Percentiles rank a stretch among this genome's conserved stretches.
These are phyloP conservation scores for Apiotrichum siamense DNA, from an alignment of 1,284 basidiomycete species.

Conservation along the genomic window DNA sequence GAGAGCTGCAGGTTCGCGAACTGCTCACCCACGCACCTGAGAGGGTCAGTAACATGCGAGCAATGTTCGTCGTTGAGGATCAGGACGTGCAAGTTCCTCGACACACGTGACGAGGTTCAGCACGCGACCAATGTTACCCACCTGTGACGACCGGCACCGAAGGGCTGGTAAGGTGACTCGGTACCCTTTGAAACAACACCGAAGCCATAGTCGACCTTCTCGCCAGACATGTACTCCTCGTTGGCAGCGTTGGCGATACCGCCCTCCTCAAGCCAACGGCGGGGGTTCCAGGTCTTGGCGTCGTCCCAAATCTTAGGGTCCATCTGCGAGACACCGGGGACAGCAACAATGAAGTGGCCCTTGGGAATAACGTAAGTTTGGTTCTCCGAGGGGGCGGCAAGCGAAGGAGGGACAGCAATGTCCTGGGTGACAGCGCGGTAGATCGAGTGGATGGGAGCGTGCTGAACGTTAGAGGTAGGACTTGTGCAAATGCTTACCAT, in stretches of 20 bases:
- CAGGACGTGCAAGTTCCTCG: no score
- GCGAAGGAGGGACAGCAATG: slow-evolving; percentile 72
- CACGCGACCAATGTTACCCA: neutral
- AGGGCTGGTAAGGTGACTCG: slow-evolving; percentile 86
- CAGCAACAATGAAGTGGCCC: slow-evolving; percentile 86
- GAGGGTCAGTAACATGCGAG: slow-evolving; percentile 49
- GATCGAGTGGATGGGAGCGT: slow-evolving; percentile 78
- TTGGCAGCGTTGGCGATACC: slow-evolving; percentile 70
- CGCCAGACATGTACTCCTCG: slow-evolving; percentile 63
- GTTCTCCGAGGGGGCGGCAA: slow-evolving; percentile 68
- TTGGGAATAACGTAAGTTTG: slow-evolving; percentile 76
- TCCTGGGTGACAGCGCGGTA: slow-evolving; percentile 80
- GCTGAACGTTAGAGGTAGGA: slow-evolving; percentile 41
- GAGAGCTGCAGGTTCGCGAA: slow-evolving; percentile 91
- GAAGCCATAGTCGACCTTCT: slow-evolving; percentile 94
- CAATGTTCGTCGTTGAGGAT: no score
- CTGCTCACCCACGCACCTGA: slow-evolving; percentile 54
- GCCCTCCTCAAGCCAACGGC: slow-evolving; percentile 74
- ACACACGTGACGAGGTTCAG: no score
- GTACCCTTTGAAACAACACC: slow-evolving; percentile 89
- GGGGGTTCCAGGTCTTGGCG: slow-evolving; percentile 66
- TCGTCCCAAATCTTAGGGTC: slow-evolving; percentile 82
- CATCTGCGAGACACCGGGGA: slow-evolving; percentile 79
- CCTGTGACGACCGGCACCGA: slow-evolving; percentile 82
- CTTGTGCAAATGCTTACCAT: slow-evolving; percentile 41